Conservation (phyloP, 768 basidiomycete genomes). For the Naganishia friedmannii region DNA sequence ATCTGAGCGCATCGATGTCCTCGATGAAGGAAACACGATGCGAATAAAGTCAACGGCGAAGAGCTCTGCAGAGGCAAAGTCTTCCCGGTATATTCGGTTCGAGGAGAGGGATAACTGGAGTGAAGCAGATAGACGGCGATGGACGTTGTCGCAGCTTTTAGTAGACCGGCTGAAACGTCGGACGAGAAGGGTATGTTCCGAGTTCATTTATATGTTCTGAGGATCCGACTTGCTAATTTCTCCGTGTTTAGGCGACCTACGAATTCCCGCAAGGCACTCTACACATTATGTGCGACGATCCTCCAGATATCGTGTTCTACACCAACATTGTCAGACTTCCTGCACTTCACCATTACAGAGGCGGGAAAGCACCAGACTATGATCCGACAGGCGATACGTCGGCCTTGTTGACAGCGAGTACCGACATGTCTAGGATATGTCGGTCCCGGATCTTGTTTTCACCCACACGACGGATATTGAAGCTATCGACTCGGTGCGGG, state of each 20-base stretch:
- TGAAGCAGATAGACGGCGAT: slow-evolving; percentile 11
- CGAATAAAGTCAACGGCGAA: not conserved
- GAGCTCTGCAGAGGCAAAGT: not conserved
- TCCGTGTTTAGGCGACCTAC: not conserved
- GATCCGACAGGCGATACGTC: slow-evolving; percentile 5
- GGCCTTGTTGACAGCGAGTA: not conserved
- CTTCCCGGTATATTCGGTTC: not conserved
- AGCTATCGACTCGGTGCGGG: not conserved
- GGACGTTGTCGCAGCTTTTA: not conserved
- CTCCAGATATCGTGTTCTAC: slow-evolving; percentile 24
- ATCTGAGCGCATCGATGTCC: slow-evolving; percentile 15
- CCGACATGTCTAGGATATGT: not conserved
- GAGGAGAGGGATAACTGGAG: slow-evolving; percentile 1
- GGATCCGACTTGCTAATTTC: not conserved
- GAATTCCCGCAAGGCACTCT: slow-evolving; percentile 17
- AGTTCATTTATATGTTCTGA: not conserved
- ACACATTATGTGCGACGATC: slow-evolving; percentile 21
- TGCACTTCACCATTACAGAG: not conserved
- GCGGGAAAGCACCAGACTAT: not conserved
- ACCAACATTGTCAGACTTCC: slow-evolving; percentile 2
- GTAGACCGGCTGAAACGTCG: slow-evolving; percentile 14
- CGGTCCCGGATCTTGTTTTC: slow-evolving; percentile 3
- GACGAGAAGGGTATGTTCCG: slow-evolving; percentile 8
- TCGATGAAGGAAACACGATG: slow-evolving; percentile 13
- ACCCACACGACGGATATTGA: not conserved